Conservation (phyloP, 2,329 filamentous ascomycete species). For the Davidsoniella neocaledoniae region DNA sequence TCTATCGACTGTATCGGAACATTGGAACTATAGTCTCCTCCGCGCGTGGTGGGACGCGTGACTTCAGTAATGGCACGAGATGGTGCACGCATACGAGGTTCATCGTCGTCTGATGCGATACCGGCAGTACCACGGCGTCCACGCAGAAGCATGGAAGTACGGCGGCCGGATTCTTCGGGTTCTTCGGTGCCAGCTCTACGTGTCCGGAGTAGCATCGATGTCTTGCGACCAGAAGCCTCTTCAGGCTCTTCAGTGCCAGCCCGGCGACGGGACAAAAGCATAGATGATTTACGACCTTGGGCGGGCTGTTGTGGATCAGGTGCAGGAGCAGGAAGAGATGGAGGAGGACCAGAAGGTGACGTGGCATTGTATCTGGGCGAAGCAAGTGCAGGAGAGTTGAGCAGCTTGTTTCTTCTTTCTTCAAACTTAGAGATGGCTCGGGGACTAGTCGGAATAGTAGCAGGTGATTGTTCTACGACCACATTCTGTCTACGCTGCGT, state of each 20-base stretch:
- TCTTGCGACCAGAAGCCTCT: slow-evolving; percentile 26
- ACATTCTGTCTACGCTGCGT: slow-evolving; percentile 27
- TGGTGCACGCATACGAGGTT: slow-evolving; percentile 32
- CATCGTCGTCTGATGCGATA: slow-evolving; percentile 24
- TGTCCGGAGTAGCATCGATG: slow-evolving; percentile 26
- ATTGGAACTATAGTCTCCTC: slow-evolving; percentile 18
- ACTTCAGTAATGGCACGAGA: slow-evolving; percentile 43
- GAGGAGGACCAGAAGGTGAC: slow-evolving; percentile 25
- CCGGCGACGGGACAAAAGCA: slow-evolving; percentile 30
- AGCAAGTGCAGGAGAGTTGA: slow-evolving; percentile 28
- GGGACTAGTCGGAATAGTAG: slow-evolving; percentile 27
- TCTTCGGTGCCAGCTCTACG: slow-evolving; percentile 28
- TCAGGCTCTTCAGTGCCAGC: slow-evolving; percentile 34
- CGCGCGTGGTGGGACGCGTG: slow-evolving; percentile 20
- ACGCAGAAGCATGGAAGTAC: slow-evolving; percentile 32
- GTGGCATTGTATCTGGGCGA: slow-evolving; percentile 26
- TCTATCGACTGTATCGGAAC: slow-evolving; percentile 13
- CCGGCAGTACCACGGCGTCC: slow-evolving; percentile 29
- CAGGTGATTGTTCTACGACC: slow-evolving; percentile 23
- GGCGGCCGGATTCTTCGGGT: slow-evolving; percentile 28
- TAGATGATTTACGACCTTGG: slow-evolving; percentile 33
- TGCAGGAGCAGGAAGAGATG: slow-evolving; percentile 19
- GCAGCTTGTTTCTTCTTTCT: slow-evolving; percentile 32
- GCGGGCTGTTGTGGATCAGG: slow-evolving; percentile 3
- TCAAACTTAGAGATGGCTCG: slow-evolving; percentile 35